A percentile compares a stretch with the other conserved stretches of the same genome.
Conservation (phyloP, 441 rosid genomes). For the Lepidium campestre region DNA sequence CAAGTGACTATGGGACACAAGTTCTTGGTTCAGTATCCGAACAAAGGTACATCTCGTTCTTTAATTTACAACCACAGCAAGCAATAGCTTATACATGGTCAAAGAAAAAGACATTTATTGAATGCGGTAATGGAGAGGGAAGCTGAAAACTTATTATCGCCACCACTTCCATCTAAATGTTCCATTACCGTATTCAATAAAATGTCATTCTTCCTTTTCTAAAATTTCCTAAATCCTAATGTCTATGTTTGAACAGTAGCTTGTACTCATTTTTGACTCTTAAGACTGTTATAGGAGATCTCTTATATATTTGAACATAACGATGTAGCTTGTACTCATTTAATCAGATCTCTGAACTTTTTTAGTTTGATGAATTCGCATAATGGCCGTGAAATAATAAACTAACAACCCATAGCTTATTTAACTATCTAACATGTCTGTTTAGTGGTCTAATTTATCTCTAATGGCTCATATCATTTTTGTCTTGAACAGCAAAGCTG, state of each 20-base stretch:
- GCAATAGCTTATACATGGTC: background rate
- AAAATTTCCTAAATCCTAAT: background rate
- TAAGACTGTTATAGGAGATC: background rate
- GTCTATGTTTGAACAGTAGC: background rate
- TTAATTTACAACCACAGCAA: background rate
- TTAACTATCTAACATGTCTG: background rate
- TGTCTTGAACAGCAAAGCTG: constrained; percentile 49
- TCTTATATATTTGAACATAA: background rate
- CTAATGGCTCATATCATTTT: background rate
- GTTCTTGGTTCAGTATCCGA: constrained; percentile 60
- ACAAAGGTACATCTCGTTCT: constrained; percentile 41
- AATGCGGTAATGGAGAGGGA: constrained; percentile 21
- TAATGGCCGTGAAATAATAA: background rate
- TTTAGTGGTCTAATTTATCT: background rate
- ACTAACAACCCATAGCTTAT: background rate
- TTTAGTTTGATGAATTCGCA: background rate
- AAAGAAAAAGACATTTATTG: too few species aligned
- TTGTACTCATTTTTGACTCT: background rate
- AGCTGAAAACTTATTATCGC: constrained; percentile 29
- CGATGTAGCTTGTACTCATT: too few species aligned
- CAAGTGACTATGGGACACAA: constrained; percentile 49
- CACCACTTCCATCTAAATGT: background rate
- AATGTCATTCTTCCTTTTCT: background rate
- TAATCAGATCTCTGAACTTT: background rate
- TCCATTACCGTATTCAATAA: constrained; percentile 8